Evolutionary conservation across 345 rosid genomes (phyloP), one percentile per base, ranked within the genome.

Genomic region (Salix viminalis): DNA sequence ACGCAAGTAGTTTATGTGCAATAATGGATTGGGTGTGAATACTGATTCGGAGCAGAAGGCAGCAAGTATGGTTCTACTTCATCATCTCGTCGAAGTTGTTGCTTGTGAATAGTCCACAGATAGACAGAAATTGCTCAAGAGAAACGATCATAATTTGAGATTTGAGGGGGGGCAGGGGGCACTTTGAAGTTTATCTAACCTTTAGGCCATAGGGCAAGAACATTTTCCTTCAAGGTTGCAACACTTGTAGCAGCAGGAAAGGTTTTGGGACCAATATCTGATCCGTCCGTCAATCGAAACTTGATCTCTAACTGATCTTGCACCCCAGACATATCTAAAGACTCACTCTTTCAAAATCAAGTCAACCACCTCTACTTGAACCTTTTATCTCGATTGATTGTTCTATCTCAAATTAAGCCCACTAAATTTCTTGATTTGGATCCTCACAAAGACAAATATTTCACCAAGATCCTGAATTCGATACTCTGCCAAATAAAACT

Each of bases 131-230:
- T 36, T 24, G 28, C 18, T 44, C 2, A 14, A 48, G 26, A 39
- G 34, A 26, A 50, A 77, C 64, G 68, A 67, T 19, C 37, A 69
- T 16, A 21, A 54, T 16, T 36, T 13, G 21, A 36, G 56, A 54
- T 19, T 11, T 44, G 15, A 6, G 6, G 6, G 13, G 36, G 32
- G 32, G 32, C 0, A 30, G 5, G 6, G 12, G 9, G 9, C 48
- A 70, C 58, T 16, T 50, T 65, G 73, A 41, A 61, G 52, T 28
- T 61, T 12, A 65, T 77, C 85, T 76, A 28, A 96, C 99, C 99
- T 91, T 86, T 91, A 46, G 99, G 99, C 99, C 98, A 96, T 56
- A 93, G 91, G 85, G 99, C 89, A 67, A 96, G 90, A 75, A 96
- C 75, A 82, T 87, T 91, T 82, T 96, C 99, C 87, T 96, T 96